phyloP scores from a whole-genome alignment of 371 early-diverging fungal genomes.

The Mortierella sp. region DNA sequence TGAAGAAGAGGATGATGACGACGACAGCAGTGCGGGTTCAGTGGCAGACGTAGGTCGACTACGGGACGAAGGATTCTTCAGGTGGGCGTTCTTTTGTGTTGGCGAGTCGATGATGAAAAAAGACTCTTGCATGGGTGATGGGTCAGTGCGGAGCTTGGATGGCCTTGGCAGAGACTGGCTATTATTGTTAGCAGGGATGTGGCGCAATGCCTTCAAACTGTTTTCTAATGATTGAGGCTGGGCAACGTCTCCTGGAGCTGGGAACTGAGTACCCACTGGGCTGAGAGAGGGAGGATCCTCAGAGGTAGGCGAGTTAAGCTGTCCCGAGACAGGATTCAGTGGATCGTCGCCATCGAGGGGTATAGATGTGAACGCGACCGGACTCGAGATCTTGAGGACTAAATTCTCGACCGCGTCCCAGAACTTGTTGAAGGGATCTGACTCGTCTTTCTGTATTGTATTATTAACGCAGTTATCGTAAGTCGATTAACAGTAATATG shows the following conservation, averaged over 20 bases:
- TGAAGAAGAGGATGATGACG: neutral
- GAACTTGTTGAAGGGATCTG: conserved; percentile 87
- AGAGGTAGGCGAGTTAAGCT: conserved; percentile 19
- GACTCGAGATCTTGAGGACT: conserved; percentile 77
- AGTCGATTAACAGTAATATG: too few relatives aligned
- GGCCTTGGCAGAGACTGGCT: neutral
- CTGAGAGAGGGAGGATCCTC: conserved; percentile 20
- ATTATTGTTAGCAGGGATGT: neutral
- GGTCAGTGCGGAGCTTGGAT: conserved; percentile 19
- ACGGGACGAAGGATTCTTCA: conserved; percentile 11
- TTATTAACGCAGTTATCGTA: too few relatives aligned
- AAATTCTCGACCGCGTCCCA: conserved; percentile 83
- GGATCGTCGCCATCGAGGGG: conserved; percentile 69
- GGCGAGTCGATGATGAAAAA: conserved; percentile 51
- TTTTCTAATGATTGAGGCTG: neutral
- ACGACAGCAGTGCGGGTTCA: conserved; percentile 12
- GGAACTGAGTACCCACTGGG: conserved; percentile 9
- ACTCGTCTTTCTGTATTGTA: conserved; percentile 56
- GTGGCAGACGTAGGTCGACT: conserved; percentile 28
- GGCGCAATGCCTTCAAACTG: neutral
- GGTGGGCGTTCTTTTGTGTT: conserved; percentile 2
- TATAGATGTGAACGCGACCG: conserved; percentile 81
- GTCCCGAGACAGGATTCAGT: conserved; percentile 9
- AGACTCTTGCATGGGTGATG: conserved; percentile 43
- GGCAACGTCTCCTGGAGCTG: neutral